These are phyloP conservation scores for Misopates orontium DNA, from an alignment of 257 asterid genomes.

Conservation along the genomic window DNA sequence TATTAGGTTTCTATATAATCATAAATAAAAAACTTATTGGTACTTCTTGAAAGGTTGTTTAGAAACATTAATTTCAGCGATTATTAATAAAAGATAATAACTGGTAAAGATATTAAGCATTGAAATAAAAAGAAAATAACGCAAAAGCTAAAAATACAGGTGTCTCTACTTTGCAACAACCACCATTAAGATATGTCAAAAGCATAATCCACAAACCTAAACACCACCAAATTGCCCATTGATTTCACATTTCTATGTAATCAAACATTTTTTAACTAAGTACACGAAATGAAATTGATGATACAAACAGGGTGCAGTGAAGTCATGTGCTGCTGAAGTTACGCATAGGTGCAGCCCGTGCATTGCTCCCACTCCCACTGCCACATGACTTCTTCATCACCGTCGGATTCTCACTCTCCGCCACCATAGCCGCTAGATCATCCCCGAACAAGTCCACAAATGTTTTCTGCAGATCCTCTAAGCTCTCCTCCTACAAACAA, in stretches of 20 bases:
- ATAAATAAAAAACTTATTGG: too few species aligned
- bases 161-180: neutral
- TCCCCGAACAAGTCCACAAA: conserved; percentile 86
- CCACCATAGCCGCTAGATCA: conserved; percentile 59
- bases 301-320: too few species aligned
- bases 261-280: neutral
- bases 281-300: neutral
- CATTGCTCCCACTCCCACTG: conserved; percentile 40
- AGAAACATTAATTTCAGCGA: too few species aligned
- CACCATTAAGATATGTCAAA: neutral
- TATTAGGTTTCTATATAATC: too few species aligned
- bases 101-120: too few species aligned
- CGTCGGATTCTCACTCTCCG: conserved; percentile 38
- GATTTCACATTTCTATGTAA: neutral
- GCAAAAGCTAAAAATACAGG: neutral
- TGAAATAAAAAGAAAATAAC: neutral
- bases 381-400: conserved; percentile 50
- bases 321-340: conserved; percentile 7
- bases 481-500: conserved; percentile 66
- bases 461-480: conserved; percentile 82
- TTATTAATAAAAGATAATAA: too few species aligned
- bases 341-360: conserved; percentile 38
- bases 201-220: neutral
- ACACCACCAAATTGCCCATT: neutral
- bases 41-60: too few species aligned